Conservation (phyloP, 805 yeast species). For the Schizosaccharomyces pombe region DNA sequence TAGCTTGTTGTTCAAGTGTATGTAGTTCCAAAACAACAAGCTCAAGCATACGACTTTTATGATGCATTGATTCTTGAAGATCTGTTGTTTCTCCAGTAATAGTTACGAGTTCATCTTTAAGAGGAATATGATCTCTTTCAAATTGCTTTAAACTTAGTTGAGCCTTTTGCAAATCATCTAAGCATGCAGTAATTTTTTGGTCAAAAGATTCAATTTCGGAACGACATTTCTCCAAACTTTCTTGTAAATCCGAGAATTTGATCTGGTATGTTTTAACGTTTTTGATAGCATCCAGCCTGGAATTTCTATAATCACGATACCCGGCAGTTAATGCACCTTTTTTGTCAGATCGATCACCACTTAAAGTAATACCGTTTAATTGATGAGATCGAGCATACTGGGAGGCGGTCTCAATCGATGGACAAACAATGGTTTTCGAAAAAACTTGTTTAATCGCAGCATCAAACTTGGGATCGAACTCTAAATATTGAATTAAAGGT, state of each 20-base stretch:
- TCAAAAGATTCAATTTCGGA: conserved; percentile 24
- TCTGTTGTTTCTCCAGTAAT: conserved; percentile 5
- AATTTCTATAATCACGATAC: conserved; percentile 40
- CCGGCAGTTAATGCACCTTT: conserved; percentile 81
- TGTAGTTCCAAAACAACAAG: neutral
- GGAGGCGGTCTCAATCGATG: conserved; percentile 41
- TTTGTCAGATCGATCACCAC: conserved; percentile 73
- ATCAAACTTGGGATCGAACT: conserved; percentile 30
- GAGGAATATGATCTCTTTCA: conserved; percentile 22
- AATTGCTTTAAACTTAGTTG: conserved; percentile 22
- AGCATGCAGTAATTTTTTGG: conserved; percentile 26
- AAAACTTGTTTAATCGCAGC: conserved; percentile 60
- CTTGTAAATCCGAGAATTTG: conserved; percentile 23
- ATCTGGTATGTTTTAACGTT: conserved; percentile 28
- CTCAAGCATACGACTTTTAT: neutral
- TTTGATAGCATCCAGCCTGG: conserved; percentile 49
- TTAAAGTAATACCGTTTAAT: conserved; percentile 61
- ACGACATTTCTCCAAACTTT: conserved; percentile 20
- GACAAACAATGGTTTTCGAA: conserved; percentile 58
- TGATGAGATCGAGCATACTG: conserved; percentile 37
- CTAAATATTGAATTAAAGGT: conserved; percentile 56
- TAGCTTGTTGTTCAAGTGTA: neutral
- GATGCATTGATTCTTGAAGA: conserved; percentile 7
- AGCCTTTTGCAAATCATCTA: conserved; percentile 21
- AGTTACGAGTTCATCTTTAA: conserved; percentile 18